Conservation (phyloP, 129 eudicot genomes). For the Flaveria brownii region DNA sequence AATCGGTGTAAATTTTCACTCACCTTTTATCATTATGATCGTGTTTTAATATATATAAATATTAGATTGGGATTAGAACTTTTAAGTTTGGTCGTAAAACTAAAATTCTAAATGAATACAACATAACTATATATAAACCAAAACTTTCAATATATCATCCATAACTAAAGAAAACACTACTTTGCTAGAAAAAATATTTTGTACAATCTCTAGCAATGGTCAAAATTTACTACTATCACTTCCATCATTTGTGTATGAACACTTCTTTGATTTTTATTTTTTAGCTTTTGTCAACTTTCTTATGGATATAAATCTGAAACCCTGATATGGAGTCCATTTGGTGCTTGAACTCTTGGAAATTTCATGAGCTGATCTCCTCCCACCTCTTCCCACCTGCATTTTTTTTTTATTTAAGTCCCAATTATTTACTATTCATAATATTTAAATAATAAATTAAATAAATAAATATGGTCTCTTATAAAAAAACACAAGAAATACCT, state of each 20-base stretch:
- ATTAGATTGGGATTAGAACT: too few species aligned
- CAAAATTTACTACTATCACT: too few species aligned
- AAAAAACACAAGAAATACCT: slow-evolving; percentile 35
- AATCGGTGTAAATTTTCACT: too few species aligned
- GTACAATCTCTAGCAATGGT: too few species aligned
- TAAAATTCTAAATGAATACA: background rate
- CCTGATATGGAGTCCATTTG: slow-evolving; percentile 80
- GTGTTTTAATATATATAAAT: too few species aligned
- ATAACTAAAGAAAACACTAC: background rate
- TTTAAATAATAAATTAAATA: background rate
- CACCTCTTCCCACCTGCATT: slow-evolving; percentile 87
- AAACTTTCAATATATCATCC: too few species aligned
- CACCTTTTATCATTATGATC: too few species aligned
- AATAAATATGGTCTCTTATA: background rate
- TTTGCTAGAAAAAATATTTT: background rate
- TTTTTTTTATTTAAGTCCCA: background rate
- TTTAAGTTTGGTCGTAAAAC: too few species aligned
- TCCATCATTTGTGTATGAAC: too few species aligned
- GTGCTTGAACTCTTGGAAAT: slow-evolving; percentile 98
- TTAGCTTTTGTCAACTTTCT: background rate
- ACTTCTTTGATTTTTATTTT: too few species aligned
- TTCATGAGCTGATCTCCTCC: slow-evolving; percentile 85
- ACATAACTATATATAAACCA: too few species aligned
- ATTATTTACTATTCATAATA: background rate
- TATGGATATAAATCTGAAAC: slow-evolving; percentile 54